These are phyloP conservation scores for Phaeotremella fagi DNA, from an alignment of 768 basidiomycete species.

Conservation along the genomic window DNA sequence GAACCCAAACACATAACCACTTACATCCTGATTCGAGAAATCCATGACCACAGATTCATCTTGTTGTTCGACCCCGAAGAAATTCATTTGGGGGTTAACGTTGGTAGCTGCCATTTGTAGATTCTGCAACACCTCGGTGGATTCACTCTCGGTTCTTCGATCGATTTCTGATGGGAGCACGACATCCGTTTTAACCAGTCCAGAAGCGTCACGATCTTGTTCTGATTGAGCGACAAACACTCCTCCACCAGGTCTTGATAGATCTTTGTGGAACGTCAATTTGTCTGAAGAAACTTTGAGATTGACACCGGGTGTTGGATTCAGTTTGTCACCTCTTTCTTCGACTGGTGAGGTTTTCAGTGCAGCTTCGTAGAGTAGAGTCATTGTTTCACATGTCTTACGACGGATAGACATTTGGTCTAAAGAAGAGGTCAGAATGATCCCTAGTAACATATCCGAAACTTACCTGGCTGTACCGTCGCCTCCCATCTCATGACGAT, in stretches of 20 bases:
- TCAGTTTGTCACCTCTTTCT: slow-evolving; percentile 52
- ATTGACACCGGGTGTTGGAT: slow-evolving; percentile 67
- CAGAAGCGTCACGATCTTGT: slow-evolving; percentile 9
- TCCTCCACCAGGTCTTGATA: slow-evolving; percentile 76
- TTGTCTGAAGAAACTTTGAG: slow-evolving; percentile 25
- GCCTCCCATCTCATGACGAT: slow-evolving; percentile 83
- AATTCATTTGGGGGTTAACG: slow-evolving; percentile 40
- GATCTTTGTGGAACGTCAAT: slow-evolving; percentile 72
- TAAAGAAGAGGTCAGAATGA: slow-evolving; percentile 1
- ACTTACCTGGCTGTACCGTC: slow-evolving; percentile 65
- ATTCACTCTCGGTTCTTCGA: slow-evolving; percentile 2
- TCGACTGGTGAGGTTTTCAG: slow-evolving; percentile 59
- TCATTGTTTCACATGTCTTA: slow-evolving; percentile 84
- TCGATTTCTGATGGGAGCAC: slow-evolving; percentile 14
- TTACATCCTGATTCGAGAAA: not conserved
- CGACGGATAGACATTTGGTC: slow-evolving; percentile 90
- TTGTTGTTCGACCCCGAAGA: not conserved
- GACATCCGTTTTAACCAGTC: slow-evolving; percentile 10
- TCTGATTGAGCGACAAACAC: slow-evolving; percentile 64
- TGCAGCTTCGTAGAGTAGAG: slow-evolving; percentile 88
- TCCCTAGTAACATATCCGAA: not conserved
- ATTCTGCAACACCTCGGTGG: slow-evolving; percentile 4
- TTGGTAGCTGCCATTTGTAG: slow-evolving; percentile 21
- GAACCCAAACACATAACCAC: not conserved
- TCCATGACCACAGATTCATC: not conserved